Percentiles rank a stretch among this genome's conserved stretches.
These are phyloP conservation scores for Camellia japonica DNA, from an alignment of 148 eudicot species.

Conservation along the genomic window DNA sequence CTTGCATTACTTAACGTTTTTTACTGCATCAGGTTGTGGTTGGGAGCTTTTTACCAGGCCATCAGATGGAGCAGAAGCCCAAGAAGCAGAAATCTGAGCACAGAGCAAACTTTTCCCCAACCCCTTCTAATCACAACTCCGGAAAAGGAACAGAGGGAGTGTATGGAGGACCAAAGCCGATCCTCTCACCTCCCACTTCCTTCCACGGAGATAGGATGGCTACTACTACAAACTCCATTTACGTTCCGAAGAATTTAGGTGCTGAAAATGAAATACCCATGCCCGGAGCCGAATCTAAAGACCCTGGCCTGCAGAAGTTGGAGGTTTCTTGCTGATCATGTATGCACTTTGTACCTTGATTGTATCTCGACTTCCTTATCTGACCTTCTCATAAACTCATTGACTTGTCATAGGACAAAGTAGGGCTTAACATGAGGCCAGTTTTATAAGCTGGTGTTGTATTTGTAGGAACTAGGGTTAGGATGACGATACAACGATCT, in stretches of 20 bases:
- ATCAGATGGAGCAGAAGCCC: slow-evolving; percentile 61
- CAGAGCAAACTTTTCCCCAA: slow-evolving; percentile 26
- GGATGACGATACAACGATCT: background rate
- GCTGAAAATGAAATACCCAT: slow-evolving; percentile 36
- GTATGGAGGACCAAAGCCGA: slow-evolving; percentile 38
- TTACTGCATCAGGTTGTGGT: slow-evolving; percentile 56
- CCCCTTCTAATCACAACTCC: slow-evolving; percentile 37
- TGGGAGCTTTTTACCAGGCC: slow-evolving; percentile 68
- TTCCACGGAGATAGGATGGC: slow-evolving; percentile 38
- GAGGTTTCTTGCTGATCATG: slow-evolving; percentile 50
- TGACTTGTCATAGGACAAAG: slow-evolving; percentile 1
- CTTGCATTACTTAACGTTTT: slow-evolving; percentile 3
- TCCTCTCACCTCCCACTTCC: slow-evolving; percentile 42
- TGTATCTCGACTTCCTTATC: slow-evolving; percentile 15
- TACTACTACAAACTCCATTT: slow-evolving; percentile 41
- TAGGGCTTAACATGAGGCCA: slow-evolving; percentile 4
- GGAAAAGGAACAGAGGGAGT: slow-evolving; percentile 39
- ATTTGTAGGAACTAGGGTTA: slow-evolving; percentile 22
- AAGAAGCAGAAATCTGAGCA: slow-evolving; percentile 59
- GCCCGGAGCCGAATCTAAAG: slow-evolving; percentile 48
- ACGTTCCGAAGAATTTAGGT: slow-evolving; percentile 32
- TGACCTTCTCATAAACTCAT: slow-evolving; percentile 16
- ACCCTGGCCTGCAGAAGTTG: slow-evolving; percentile 34
- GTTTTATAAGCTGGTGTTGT: background rate
- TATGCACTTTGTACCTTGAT: slow-evolving; percentile 8